Evolutionary conservation across 495 filamentous ascomycete genomes (phyloP), one percentile per base, ranked within the genome.

Genomic region (Podospora pseudocomata): DNA sequence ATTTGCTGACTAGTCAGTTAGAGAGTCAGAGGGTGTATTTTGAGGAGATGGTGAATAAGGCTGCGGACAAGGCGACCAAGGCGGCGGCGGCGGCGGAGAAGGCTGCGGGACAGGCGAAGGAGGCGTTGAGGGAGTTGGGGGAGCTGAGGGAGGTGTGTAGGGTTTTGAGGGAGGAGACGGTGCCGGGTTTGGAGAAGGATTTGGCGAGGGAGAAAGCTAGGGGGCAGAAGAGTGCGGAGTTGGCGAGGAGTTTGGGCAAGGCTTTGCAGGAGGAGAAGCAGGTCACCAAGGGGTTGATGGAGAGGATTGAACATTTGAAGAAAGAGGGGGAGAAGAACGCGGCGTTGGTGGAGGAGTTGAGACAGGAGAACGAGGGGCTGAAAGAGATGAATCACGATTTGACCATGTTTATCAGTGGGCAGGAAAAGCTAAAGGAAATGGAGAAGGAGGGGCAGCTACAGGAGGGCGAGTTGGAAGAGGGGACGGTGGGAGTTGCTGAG

Each of bases 11-110:
- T 11, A 90, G 86, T 65, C 95, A 99, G 76, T 86, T 99, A 20
- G 96, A 98, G 72, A 90, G 87, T 66, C 95, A 99, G 73, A 88
- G 95, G 57, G 83, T 90, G 4, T 99, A 98, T 77, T 99, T 96
- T 73, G 95, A 97, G 74, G 94, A 95, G 71, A 88, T 96, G 76
- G 86, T 99, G 67, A 90, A 90, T 73, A 93, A 95, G 65, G 93
- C 93, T 2, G 94, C 89, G 0, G 93, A 97, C 78, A 99, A 98
- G 77, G 93, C 96, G 1, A 84, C 88, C 19, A 86, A 89, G 72
- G 92, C 93, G 6, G 83, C 86, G 3, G 79, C 86, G 0, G 81
- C 87, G 0, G 93, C 92, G 2, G 85, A 90, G 27, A 79, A 82
- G 19, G 92, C 92, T 0, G 77, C 82, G 0, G 72, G 77, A 11